phyloP scores from a whole-genome alignment of 306 rosid genomes.

The Fragaria ananassa region DNA sequence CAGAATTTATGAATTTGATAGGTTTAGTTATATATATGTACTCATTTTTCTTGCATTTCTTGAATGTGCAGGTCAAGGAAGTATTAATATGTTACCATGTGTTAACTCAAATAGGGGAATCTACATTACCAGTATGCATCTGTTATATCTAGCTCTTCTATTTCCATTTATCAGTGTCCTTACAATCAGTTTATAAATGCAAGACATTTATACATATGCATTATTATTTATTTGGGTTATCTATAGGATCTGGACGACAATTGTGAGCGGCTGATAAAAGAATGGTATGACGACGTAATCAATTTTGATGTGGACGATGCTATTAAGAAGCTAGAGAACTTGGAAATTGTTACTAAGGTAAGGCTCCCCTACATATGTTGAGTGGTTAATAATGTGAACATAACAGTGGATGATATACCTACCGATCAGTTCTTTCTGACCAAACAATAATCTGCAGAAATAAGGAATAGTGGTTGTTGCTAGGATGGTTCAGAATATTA shows the following conservation, averaged over 20 bases:
- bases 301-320: slow-evolving; percentile 98
- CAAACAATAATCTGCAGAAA: background rate
- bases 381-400: background rate
- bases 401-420: no score
- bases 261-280: slow-evolving; percentile 80
- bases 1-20: background rate
- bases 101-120: slow-evolving; percentile 87
- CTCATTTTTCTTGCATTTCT: background rate
- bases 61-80: slow-evolving; percentile 76
- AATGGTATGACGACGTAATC: slow-evolving; percentile 61
- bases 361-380: slow-evolving; percentile 25
- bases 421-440: background rate
- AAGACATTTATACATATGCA: background rate
- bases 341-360: slow-evolving; percentile 80
- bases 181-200: background rate
- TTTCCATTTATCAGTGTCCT: background rate
- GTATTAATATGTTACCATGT: slow-evolving; percentile 76
- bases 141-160: slow-evolving; percentile 15
- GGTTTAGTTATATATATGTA: background rate
- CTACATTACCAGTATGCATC: slow-evolving; percentile 55
- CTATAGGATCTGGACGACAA: slow-evolving; percentile 66
- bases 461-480: background rate
- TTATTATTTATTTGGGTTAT: background rate
- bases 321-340: slow-evolving; percentile 67
- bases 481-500: background rate